Conservation (phyloP, 1,284 basidiomycete genomes). For the Heterobasidion parviporum region DNA sequence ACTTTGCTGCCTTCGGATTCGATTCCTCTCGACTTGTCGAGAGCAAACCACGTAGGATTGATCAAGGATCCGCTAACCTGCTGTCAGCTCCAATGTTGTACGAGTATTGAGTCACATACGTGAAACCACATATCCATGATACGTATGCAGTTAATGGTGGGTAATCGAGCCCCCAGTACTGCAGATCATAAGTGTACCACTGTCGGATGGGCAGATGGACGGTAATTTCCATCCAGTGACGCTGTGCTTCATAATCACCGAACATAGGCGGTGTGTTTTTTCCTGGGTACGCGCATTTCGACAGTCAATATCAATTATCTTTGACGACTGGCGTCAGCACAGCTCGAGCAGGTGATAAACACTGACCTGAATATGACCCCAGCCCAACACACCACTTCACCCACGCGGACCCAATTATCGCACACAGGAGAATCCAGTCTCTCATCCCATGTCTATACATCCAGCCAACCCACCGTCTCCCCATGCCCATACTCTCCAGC, state of each 20-base stretch:
- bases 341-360: not conserved
- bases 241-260: conserved; percentile 90
- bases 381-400: conserved; percentile 66
- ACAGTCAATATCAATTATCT: not conserved
- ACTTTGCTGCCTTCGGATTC: conserved; percentile 61
- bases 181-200: conserved; percentile 85
- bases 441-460: conserved; percentile 65
- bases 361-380: conserved; percentile 77
- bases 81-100: not conserved
- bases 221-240: conserved; percentile 92
- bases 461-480: conserved; percentile 61
- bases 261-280: conserved; percentile 70
- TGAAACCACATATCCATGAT: conserved; percentile 69
- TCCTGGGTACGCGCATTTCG: conserved; percentile 33
- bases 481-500: conserved; percentile 37
- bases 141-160: conserved; percentile 87
- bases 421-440: conserved; percentile 45
- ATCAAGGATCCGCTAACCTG: conserved; percentile 52
- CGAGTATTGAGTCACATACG: conserved; percentile 37
- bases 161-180: conserved; percentile 91
- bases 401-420: conserved; percentile 42
- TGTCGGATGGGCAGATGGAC: conserved; percentile 61
- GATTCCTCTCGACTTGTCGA: conserved; percentile 70
- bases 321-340: not conserved
- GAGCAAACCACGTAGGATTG: conserved; percentile 67